Conservation (phyloP, 805 yeast genomes). For the Yarrowia bubula region DNA sequence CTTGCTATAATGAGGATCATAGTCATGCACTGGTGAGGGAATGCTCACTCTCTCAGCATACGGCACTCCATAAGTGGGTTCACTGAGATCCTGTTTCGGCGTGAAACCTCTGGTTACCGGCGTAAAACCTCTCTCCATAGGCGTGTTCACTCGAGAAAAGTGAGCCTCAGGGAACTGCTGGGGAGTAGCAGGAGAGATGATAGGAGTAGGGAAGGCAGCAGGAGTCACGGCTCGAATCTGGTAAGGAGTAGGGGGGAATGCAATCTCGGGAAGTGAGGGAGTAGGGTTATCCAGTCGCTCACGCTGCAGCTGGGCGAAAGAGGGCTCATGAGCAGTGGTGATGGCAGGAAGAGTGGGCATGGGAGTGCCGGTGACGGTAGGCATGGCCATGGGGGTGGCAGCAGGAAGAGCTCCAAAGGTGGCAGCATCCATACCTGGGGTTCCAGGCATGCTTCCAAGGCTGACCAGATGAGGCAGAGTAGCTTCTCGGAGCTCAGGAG, state of each 20-base stretch:
- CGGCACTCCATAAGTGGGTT: conserved; percentile 8
- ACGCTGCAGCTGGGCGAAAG: conserved; percentile 6
- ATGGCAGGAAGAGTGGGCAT: background rate
- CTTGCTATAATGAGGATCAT: conserved; percentile 18
- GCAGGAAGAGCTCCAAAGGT: background rate
- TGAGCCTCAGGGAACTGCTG: conserved; percentile 22
- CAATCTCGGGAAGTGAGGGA: conserved; percentile 7
- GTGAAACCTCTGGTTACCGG: background rate
- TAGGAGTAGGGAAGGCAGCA: conserved; percentile 16
- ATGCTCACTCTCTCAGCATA: conserved; percentile 10
- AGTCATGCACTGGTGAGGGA: conserved; percentile 15
- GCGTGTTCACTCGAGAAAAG: background rate
- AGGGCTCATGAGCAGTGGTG: conserved; percentile 18
- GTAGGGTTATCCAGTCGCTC: conserved; percentile 7
- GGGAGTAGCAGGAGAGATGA: conserved; percentile 9
- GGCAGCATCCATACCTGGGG: background rate
- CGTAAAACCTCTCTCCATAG: conserved; percentile 19
- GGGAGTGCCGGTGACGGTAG: background rate
- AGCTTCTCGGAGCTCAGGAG: conserved; percentile 1
- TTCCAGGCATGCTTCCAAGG: background rate
- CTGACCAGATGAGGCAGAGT: conserved; percentile 4
- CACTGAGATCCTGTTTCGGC: conserved; percentile 16
- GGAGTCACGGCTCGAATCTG: conserved; percentile 19
- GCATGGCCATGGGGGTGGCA: conserved; percentile 10
- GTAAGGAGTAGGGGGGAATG: conserved; percentile 19